Base-by-base conservation (phyloP, 768 basidiomycete species). In the Pilatotrama ljubarskyi region DNA sequence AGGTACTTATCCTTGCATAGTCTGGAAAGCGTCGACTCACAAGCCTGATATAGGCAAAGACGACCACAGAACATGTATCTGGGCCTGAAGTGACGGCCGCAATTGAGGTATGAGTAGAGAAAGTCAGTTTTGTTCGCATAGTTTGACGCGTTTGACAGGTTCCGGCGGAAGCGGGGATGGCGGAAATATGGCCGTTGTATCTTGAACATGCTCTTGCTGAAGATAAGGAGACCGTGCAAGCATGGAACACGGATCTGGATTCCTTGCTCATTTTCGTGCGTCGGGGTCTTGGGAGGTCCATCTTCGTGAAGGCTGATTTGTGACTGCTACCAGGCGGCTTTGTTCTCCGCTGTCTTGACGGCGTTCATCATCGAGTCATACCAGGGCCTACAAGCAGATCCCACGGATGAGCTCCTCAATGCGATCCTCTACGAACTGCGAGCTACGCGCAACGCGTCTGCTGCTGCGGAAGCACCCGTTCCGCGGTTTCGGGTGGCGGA, bases 331-430 rank as follows among this genome's bases (percentile, higher is more conserved):
- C 56, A 72, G 72, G 71, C 72, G 11, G 71, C 69, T 46, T 60
- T 73, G 15, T 73, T 72, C 55, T 72, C 72, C 5, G 68, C 66
- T n/a, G 66, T 69, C 13, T 20, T 68, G 35, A 72, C 72, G 5
- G 66, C 72, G 0, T 73, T 73, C 40, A 43, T 70, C n/a, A 49
- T 72, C 20, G 68, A 67, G 32, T 67, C 68, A 17, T 68, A 68
- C 29, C 47, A 44, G 9, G 61, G 48, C 14, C 59, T 73, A 26
- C 62, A 61, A 25, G 66, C 64, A 5, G 53, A 67, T 22, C 55
- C 61, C 5, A 62, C 49, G 24, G 18, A 17, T 17, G 52, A 64
- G 25, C 56, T 64, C 10, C 53, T 55, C 17, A 35, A 51, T 9
- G 41, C 50, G 11, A 38, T 63, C 26, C 42, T 59, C 17, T 15